phyloP scores from a whole-genome alignment of 805 yeast genomes.

The Barnettozyma salicaria region DNA sequence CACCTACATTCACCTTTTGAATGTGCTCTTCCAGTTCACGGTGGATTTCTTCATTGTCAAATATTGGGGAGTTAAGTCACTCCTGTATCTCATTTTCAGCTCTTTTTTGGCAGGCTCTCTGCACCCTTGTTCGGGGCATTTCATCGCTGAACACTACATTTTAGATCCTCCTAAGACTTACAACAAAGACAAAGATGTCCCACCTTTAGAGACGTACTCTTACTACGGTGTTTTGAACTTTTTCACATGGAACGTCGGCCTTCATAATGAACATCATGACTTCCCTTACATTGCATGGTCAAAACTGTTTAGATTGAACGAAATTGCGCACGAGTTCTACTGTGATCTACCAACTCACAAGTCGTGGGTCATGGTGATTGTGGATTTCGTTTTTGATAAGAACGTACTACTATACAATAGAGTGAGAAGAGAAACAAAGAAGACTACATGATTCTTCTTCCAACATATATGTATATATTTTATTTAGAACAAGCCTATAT shows the following conservation, averaged over 20 bases:
- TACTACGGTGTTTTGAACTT: slow-evolving; percentile 77
- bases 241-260: slow-evolving; percentile 89
- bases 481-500: too few species aligned
- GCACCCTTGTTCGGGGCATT: slow-evolving; percentile 94
- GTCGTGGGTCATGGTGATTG: slow-evolving; percentile 74
- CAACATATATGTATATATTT: neutral
- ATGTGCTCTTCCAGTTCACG: slow-evolving; percentile 48
- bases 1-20: slow-evolving; percentile 68
- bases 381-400: slow-evolving; percentile 62
- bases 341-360: slow-evolving; percentile 69
- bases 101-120: slow-evolving; percentile 86
- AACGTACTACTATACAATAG: slow-evolving; percentile 73
- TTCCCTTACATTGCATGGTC: slow-evolving; percentile 95
- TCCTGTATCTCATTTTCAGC: slow-evolving; percentile 63
- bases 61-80: slow-evolving; percentile 57
- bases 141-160: slow-evolving; percentile 90
- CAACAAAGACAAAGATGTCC: slow-evolving; percentile 28
- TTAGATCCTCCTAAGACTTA: slow-evolving; percentile 46
- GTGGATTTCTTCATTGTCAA: slow-evolving; percentile 55
- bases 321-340: slow-evolving; percentile 75
- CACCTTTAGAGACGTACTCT: slow-evolving; percentile 80
- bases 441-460: neutral
- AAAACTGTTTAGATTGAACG: slow-evolving; percentile 54
- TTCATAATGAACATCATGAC: slow-evolving; percentile 93
- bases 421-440: slow-evolving; percentile 53